Base-by-base conservation (phyloP, 2,329 filamentous ascomycete genomes). In the Beauveria pseudobassiana region DNA sequence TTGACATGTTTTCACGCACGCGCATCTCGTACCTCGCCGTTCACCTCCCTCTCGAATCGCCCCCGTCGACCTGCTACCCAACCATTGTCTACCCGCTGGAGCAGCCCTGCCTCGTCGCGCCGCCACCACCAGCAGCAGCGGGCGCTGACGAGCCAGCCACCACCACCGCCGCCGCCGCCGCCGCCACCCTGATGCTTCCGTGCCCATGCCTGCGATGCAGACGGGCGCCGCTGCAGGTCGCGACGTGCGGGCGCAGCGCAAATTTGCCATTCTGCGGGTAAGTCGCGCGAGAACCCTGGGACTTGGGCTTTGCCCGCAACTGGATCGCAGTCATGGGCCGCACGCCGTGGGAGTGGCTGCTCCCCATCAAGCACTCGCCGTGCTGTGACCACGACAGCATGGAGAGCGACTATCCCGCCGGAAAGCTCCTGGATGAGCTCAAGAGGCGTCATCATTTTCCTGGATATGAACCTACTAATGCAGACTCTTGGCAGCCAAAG, bases 231-330 rank as follows among this genome's bases (percentile, higher is more conserved):
- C 69, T 3, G 65, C 69, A 5, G 16, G 16, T 18, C 73, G 77
- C 38, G 82, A 82, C 65, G 67, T 71, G 49, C 74, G 77, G 3
- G 83, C 85, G 26, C 79, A 77, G 5, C 83, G 87, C 30, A 88
- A 84, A 12, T 98, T 96, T 71, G 91, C 90, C 14, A 88, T 98
- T 46, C 78, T 97, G 2, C 82, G 84, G 64, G 90, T 89, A 0
- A 85, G 3, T 81, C 84, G 0, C 87, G 90, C 10, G 87, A 95
- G 67, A 96, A 96, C 67, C 91, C 0, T 99, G 91, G 87, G 85
- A 96, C 67, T 77, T 95, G 1, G 90, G 89, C 2, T 75, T 76
- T 9, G 79, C 82, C 64, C 75, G 79, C 30, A 98, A 98, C 69
- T 87, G 92, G 76, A 84, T 85, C 65, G 82, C 87, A 16, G 84